Conservation (phyloP, 208 protist species). For the Trypanosoma mega region DNA sequence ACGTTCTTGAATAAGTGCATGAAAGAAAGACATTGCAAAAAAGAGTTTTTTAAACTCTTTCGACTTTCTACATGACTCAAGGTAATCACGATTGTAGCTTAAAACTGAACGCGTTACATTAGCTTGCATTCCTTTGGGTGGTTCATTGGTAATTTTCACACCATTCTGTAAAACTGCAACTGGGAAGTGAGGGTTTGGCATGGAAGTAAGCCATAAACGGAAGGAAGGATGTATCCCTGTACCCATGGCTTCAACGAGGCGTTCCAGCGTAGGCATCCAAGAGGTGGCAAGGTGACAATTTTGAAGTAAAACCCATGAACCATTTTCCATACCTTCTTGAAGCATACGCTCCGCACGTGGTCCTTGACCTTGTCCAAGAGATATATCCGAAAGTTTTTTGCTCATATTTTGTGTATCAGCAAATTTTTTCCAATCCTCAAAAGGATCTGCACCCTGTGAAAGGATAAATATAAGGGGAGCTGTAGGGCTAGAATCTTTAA, state of each 20-base stretch:
- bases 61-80: conserved; percentile 88
- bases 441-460: conserved; percentile 98
- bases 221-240: conserved; percentile 94
- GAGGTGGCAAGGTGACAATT: conserved; percentile 98
- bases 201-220: conserved; percentile 98
- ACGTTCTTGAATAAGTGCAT: conserved; percentile 97
- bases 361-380: conserved; percentile 98
- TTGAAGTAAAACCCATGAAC: conserved; percentile 96
- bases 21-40: conserved; percentile 98
- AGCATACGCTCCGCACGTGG: conserved; percentile 94
- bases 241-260: conserved; percentile 93
- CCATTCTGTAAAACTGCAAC: conserved; percentile 98
- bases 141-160: conserved; percentile 99
- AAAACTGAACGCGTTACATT: conserved; percentile 93
- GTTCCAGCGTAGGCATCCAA: conserved; percentile 98
- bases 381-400: conserved; percentile 96
- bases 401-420: conserved; percentile 95
- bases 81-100: conserved; percentile 81
- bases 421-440: conserved; percentile 95
- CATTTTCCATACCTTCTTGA: conserved; percentile 92
- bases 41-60: conserved; percentile 94
- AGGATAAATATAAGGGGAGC: conserved; percentile 98
- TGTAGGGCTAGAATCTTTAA: conserved; percentile 90
- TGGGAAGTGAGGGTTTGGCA: conserved; percentile 97
- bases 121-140: conserved; percentile 96